Percentiles rank a stretch among this genome's conserved stretches.
Conservation (phyloP, 257 asterid genomes). For the Solanum gandarillasii region DNA sequence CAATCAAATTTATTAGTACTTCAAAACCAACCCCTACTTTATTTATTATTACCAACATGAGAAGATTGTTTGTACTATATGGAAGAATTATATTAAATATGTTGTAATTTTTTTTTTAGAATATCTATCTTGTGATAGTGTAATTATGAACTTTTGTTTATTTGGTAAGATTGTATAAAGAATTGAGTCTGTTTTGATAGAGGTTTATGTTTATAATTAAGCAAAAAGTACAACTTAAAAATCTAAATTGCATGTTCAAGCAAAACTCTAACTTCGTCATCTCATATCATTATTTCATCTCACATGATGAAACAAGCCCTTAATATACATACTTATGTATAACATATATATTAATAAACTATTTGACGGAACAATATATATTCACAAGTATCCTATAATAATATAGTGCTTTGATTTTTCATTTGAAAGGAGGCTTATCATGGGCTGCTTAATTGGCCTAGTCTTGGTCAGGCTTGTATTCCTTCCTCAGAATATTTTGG, state of each 20-base stretch:
- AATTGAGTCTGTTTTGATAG: not conserved
- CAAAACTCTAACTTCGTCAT: not conserved
- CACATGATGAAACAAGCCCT: too few relatives aligned
- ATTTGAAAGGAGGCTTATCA: not conserved
- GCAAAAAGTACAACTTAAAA: not conserved
- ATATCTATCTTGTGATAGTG: not conserved
- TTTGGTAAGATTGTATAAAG: too few relatives aligned
- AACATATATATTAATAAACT: not conserved
- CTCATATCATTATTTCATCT: not conserved
- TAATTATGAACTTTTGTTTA: too few relatives aligned
- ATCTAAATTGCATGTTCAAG: too few relatives aligned
- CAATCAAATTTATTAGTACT: not conserved
- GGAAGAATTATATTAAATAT: too few relatives aligned
- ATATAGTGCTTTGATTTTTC: not conserved
- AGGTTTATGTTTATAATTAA: too few relatives aligned
- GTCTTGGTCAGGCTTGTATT: not conserved
- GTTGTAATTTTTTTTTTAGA: too few relatives aligned
- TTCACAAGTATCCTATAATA: not conserved
- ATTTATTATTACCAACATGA: not conserved
- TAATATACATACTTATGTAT: not conserved
- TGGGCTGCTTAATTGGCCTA: slow-evolving; percentile 2
- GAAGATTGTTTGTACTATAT: not conserved
- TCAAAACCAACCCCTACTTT: not conserved
- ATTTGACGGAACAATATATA: not conserved
- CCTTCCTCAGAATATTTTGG: not conserved